Percentiles rank a stretch among this genome's conserved stretches.
Evolutionary conservation across 768 basidiomycete species (phyloP).

Genomic region (Leccinum pellstonianum): DNA sequence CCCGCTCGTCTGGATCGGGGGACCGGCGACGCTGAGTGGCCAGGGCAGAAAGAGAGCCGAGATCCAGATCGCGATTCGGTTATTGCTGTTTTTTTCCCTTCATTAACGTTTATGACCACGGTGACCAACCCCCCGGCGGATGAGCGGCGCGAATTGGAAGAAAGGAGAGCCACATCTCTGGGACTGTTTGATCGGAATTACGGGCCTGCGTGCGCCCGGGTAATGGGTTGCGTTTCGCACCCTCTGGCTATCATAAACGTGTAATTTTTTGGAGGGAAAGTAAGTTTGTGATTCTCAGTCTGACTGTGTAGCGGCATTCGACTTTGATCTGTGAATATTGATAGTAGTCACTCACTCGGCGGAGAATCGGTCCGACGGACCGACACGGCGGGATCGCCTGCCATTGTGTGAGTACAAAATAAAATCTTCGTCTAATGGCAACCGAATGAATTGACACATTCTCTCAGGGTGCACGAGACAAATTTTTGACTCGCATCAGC

Average conservation of each 20-base stretch:
- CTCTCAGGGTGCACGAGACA: background rate
- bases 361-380: conserved; percentile 1
- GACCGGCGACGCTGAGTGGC: background rate
- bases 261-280: background rate
- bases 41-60: background rate
- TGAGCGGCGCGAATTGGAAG: background rate
- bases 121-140: background rate
- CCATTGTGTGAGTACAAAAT: background rate
- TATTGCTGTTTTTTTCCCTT: background rate
- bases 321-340: background rate
- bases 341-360: background rate
- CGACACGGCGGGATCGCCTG: background rate
- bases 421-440: background rate
- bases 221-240: background rate
- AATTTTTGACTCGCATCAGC: background rate
- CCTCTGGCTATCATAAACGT: background rate
- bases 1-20: background rate
- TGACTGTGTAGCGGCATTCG: background rate
- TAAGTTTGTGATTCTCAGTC: background rate
- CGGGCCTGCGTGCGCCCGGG: background rate
- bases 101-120: background rate
- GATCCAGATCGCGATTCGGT: conserved; percentile 7
- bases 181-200: background rate
- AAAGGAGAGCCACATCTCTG: background rate
- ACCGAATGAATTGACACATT: background rate